Percentiles rank a stretch among this genome's conserved stretches.
Evolutionary conservation across 768 basidiomycete genomes (phyloP).

Genomic region (Russula olivacea): DNA sequence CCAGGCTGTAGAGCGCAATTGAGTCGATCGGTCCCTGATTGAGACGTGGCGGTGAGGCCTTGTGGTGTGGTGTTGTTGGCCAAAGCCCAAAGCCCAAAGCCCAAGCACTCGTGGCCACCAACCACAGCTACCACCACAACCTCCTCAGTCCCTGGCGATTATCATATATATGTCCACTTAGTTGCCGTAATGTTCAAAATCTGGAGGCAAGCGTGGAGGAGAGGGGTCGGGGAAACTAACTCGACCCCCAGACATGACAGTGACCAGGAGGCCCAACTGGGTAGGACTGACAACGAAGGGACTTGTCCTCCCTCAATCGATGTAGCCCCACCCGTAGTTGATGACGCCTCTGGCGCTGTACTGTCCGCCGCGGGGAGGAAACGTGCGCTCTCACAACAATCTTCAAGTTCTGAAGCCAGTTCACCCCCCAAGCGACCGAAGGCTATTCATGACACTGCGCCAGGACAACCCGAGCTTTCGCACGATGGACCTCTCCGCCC

Average conservation of each 20-base stretch:
- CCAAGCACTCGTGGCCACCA: not conserved
- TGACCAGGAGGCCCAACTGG: slow-evolving; percentile 16
- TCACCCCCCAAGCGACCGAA: slow-evolving; percentile 10
- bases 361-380: slow-evolving; percentile 16
- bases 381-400: slow-evolving; percentile 4
- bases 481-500: slow-evolving; percentile 28
- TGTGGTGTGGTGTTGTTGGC: too few relatives aligned
- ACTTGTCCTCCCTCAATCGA: slow-evolving; percentile 21
- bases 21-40: not conserved
- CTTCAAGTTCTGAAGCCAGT: slow-evolving; percentile 9
- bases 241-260: slow-evolving; percentile 20
- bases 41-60: too few relatives aligned
- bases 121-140: not conserved
- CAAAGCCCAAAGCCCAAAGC: too few relatives aligned
- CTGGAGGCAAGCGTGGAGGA: slow-evolving; percentile 47
- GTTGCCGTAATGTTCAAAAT: slow-evolving; percentile 41
- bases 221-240: slow-evolving; percentile 27
- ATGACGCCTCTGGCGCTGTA: slow-evolving; percentile 17
- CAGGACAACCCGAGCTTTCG: slow-evolving; percentile 2
- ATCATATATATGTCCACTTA: not conserved
- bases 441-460: not conserved
- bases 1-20: not conserved
- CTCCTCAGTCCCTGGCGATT: not conserved
- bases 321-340: slow-evolving; percentile 21
- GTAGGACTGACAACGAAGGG: slow-evolving; percentile 22